A percentile compares a stretch with the other conserved stretches of the same genome.
Conservation (phyloP, 169 alveolate species). For the Theileria annulata region DNA sequence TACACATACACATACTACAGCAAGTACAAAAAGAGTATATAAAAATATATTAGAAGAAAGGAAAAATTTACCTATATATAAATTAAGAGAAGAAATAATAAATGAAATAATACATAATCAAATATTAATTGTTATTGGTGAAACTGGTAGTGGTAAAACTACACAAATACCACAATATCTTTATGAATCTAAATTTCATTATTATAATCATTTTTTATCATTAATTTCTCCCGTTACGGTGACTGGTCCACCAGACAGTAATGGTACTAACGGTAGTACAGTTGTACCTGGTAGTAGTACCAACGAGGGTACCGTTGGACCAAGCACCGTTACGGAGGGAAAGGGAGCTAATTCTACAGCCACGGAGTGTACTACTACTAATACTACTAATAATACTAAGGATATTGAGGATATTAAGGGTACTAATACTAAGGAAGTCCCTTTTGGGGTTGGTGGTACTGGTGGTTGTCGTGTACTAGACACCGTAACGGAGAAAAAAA, state of each 20-base stretch:
- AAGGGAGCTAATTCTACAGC: no score
- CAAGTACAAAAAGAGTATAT: not conserved
- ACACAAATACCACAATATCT: slow-evolving; percentile 96
- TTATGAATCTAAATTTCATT: slow-evolving; percentile 90
- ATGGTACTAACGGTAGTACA: slow-evolving; percentile 62
- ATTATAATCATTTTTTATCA: not conserved
- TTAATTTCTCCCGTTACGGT: no score
- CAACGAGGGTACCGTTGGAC: slow-evolving; percentile 87
- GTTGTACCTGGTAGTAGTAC: slow-evolving; percentile 85
- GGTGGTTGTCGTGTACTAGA: not conserved
- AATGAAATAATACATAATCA: slow-evolving; percentile 88
- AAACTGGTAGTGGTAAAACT: slow-evolving; percentile 99
- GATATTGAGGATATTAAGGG: slow-evolving; percentile 93
- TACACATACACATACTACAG: not conserved
- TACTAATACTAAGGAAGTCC: no score
- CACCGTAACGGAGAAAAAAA: slow-evolving; percentile 74
- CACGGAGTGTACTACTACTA: no score
- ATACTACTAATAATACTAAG: slow-evolving; percentile 94
- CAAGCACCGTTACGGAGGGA: no score
- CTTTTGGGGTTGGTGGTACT: not conserved
- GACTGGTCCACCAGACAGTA: slow-evolving; percentile 41
- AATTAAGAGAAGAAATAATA: slow-evolving; percentile 87
- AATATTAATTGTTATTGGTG: slow-evolving; percentile 97
- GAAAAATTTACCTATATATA: slow-evolving; percentile 93
- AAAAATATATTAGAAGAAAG: slow-evolving; percentile 89